Evolutionary conservation across 768 basidiomycete species (phyloP), one percentile per base, ranked within the genome.

Genomic region (Butyriboletus loyo): DNA sequence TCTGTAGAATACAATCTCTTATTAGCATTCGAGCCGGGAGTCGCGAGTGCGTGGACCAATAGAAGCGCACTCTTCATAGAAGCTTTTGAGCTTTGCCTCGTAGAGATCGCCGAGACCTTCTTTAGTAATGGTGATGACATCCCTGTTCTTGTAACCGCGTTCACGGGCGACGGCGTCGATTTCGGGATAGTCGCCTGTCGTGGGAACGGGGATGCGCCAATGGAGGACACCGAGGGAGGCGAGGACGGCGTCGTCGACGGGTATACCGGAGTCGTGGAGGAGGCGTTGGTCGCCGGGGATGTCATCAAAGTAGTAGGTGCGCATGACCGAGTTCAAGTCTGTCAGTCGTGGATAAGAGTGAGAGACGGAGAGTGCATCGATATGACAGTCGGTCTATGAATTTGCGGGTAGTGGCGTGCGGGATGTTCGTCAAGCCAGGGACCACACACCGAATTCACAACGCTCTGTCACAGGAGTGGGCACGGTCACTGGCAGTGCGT

Each of bases 121-220:
- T 63, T 84, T 85, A 9, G 86, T 87, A 11, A 92, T 82, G 54
- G 86, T 84, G 62, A 94, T 86, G 49, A 75, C 75, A 55, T 96
- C 93, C 47, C 87, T 75, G 68, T 92, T 93, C 73, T 88, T 91
- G 77, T 95, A 95, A 15, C 77, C 82, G 21, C 84, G 70, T 67
- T 88, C 78, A 46, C 73, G 71, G 1, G 92, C 88, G 50, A 94
- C 70, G 14, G 59, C 74, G 57, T 93, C 77, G 62, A 89, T 64
- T 15, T 69, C 58, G 63, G 85, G 77, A 53, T 86, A 77, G 21
- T 70, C 50, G 24, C 31, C 52, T 0, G 76, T 60, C 11, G 28
- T 1, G n/a, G 53, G 25, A 2, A 87, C 73, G 0, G 88, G 85
- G 56, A 92, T 81, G 27, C 72, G 68, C 83, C 84, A 86, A 63